Evolutionary conservation across 129 eudicot genomes (phyloP).

Genomic region (Centella asiatica): DNA sequence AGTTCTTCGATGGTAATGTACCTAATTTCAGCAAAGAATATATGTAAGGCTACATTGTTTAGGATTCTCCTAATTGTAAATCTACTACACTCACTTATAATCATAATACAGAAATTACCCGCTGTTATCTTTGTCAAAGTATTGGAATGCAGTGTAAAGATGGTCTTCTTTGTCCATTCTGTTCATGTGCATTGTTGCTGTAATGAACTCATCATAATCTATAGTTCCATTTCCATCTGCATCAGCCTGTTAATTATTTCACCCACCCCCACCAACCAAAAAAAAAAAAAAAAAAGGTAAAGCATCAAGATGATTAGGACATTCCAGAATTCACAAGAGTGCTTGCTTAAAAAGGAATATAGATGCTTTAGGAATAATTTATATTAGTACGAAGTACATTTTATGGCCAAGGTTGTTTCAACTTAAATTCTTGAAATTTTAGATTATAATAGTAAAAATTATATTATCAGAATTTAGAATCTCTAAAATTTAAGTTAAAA

Average conservation of each 20-base stretch:
- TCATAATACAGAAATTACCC: conserved; percentile 37
- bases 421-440: too few relatives aligned
- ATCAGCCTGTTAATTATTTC: conserved; percentile 47
- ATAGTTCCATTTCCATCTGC: conserved; percentile 92
- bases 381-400: too few relatives aligned
- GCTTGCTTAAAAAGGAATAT: neutral
- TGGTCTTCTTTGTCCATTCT: conserved; percentile 92
- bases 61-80: neutral
- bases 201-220: conserved; percentile 84
- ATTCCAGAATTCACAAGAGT: neutral
- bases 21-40: conserved; percentile 21
- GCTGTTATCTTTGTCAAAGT: conserved; percentile 82
- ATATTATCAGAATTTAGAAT: too few relatives aligned
- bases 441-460: too few relatives aligned
- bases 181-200: conserved; percentile 93
- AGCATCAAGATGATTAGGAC: neutral
- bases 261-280: too few relatives aligned
- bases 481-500: too few relatives aligned
- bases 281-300: neutral
- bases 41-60: neutral
- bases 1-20: conserved; percentile 75
- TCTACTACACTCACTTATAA: neutral
- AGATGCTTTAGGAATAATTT: neutral
- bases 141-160: conserved; percentile 86
- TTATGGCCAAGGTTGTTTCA: too few relatives aligned